Conservation (phyloP, 2,329 filamentous ascomycete species). For the Diaporthe humulicola region DNA sequence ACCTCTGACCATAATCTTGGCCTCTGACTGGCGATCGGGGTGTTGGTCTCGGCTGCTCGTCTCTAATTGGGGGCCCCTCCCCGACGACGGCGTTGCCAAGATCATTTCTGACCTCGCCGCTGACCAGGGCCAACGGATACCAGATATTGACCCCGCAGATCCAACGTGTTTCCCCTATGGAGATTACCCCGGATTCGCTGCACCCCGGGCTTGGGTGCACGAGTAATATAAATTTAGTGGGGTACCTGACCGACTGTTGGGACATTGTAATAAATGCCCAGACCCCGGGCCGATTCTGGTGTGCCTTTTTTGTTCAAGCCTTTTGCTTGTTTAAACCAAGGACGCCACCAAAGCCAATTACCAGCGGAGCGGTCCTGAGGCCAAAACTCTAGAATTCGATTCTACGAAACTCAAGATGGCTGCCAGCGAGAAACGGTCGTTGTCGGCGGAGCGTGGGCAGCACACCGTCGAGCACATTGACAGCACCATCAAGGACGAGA, state of each 20-base stretch:
- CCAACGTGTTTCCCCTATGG: background rate
- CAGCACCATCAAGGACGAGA: background rate
- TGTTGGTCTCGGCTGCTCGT: background rate
- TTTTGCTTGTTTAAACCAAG: constrained; percentile 11
- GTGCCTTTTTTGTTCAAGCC: background rate
- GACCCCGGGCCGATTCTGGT: background rate
- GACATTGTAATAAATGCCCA: constrained; percentile 19
- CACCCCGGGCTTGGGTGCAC: constrained; percentile 7
- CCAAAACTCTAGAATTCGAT: background rate
- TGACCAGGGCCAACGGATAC: constrained; percentile 1
- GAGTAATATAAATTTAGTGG: background rate
- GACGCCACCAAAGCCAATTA: background rate
- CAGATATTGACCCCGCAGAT: constrained; percentile 17
- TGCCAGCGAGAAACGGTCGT: constrained; percentile 6
- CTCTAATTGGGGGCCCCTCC: constrained; percentile 6
- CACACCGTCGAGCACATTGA: background rate
- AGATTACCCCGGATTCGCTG: constrained; percentile 19
- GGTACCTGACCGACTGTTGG: background rate
- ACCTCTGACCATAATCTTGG: background rate
- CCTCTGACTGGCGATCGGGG: constrained; percentile 16
- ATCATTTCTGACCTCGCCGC: constrained; percentile 5
- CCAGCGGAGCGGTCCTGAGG: background rate
- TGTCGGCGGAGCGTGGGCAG: background rate
- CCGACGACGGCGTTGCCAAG: constrained; percentile 16
- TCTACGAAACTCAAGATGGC: background rate